Evolutionary conservation across 2,329 filamentous ascomycete species (phyloP).

Genomic region (Botrytis hyacinthi): DNA sequence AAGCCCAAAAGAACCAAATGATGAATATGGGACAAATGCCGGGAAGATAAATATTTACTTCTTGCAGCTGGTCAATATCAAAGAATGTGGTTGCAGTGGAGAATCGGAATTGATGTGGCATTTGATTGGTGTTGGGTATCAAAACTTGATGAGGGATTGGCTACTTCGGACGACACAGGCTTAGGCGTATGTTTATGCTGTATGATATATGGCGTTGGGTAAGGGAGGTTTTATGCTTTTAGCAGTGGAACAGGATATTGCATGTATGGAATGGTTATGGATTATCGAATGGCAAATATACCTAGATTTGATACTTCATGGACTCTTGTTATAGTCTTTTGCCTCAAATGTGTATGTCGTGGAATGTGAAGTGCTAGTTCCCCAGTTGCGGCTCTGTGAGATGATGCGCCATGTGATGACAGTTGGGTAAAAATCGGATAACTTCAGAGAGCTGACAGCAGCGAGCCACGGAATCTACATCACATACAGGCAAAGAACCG

Average conservation of each 20-base stretch:
- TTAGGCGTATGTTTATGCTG: constrained; percentile 6
- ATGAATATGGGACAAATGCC: constrained; percentile 21
- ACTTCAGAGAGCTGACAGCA: neutral
- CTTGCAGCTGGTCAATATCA: neutral
- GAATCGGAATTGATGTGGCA: neutral
- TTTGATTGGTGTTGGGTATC: constrained; percentile 15
- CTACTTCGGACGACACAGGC: neutral
- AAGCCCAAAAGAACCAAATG: constrained; percentile 28
- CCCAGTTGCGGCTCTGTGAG: too few species aligned
- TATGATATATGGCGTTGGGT: constrained; percentile 10
- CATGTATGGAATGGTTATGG: constrained; percentile 1
- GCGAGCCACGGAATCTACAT: neutral
- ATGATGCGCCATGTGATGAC: neutral
- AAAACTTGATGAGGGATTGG: constrained; percentile 11
- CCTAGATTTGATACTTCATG: neutral
- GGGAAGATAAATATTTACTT: constrained; percentile 1
- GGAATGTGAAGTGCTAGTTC: neutral
- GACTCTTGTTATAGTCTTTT: neutral
- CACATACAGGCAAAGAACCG: neutral
- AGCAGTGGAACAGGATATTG: constrained; percentile 2
- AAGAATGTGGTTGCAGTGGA: neutral
- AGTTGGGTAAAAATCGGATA: neutral
- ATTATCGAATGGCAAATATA: neutral
- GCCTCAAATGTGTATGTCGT: neutral
- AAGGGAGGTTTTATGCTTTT: neutral